These are phyloP conservation scores for Ophiosphaerella herpotricha DNA, from an alignment of 2,329 filamentous ascomycete species.

Conservation along the genomic window DNA sequence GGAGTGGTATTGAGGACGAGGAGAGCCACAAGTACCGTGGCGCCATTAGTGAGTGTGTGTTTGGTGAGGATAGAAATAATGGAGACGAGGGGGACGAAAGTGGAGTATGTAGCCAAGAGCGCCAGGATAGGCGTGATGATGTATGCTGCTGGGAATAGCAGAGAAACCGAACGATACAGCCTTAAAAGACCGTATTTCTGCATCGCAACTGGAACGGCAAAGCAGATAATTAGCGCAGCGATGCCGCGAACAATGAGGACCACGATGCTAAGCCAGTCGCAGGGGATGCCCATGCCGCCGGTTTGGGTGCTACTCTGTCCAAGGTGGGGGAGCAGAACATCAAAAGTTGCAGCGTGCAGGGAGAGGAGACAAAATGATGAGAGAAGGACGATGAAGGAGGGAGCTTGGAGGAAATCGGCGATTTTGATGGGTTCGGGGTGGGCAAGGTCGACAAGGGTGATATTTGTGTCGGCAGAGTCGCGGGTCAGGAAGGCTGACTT, in stretches of 20 bases:
- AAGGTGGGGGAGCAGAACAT: conserved; percentile 54
- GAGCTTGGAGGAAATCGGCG: conserved; percentile 52
- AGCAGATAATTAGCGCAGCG: conserved; percentile 47
- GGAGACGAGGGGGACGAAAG: conserved; percentile 45
- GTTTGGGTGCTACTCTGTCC: conserved; percentile 51
- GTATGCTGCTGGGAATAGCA: conserved; percentile 49
- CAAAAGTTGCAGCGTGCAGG: conserved; percentile 61
- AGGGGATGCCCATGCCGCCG: conserved; percentile 54
- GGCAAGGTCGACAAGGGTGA: conserved; percentile 41
- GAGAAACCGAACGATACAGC: conserved; percentile 49
- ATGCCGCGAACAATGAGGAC: conserved; percentile 50
- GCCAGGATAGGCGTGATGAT: conserved; percentile 47
- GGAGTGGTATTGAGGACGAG: conserved; percentile 56
- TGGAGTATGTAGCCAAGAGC: conserved; percentile 40
- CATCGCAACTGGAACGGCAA: conserved; percentile 44
- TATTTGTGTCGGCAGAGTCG: conserved; percentile 42
- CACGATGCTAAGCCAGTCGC: conserved; percentile 50
- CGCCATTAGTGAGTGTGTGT: conserved; percentile 48
- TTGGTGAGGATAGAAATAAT: conserved; percentile 50
- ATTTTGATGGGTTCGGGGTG: conserved; percentile 51
- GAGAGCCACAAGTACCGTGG: conserved; percentile 50
- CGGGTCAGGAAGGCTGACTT: conserved; percentile 53
- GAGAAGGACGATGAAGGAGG: conserved; percentile 52
- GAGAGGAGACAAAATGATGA: conserved; percentile 59
- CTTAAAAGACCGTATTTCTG: conserved; percentile 49